phyloP scores from a whole-genome alignment of 495 filamentous ascomycete species.

The Thozetella sp. region DNA sequence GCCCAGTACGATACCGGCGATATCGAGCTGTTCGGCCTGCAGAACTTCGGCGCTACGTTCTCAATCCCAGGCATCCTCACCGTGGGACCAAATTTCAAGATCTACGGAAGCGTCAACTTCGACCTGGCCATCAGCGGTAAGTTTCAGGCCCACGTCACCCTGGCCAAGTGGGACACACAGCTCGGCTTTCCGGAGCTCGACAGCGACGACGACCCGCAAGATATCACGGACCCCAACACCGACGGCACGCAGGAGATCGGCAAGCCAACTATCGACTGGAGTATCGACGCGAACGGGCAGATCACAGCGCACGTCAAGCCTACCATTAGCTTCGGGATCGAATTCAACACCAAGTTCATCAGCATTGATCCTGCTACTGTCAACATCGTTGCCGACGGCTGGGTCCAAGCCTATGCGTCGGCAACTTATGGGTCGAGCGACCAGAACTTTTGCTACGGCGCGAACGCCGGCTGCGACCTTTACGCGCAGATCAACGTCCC shows the following conservation, averaged over 20 bases:
- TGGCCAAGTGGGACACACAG: too few relatives aligned
- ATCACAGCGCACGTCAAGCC: conserved; percentile 9
- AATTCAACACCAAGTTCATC: conserved; percentile 2
- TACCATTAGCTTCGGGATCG: conserved; percentile 2
- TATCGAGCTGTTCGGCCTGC: conserved; percentile 9
- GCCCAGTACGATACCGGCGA: conserved; percentile 1
- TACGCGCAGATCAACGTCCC: too few relatives aligned
- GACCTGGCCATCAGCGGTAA: conserved; percentile 7
- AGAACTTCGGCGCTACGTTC: conserved; percentile 26
- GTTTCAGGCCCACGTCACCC: background rate
- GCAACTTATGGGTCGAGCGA: too few relatives aligned
- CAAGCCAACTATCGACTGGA: background rate
- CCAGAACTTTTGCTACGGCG: too few relatives aligned
- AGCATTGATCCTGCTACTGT: background rate
- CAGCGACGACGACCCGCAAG: too few relatives aligned
- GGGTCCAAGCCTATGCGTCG: too few relatives aligned
- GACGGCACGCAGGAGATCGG: background rate
- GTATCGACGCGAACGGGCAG: background rate
- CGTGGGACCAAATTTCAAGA: conserved; percentile 30
- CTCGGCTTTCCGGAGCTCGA: too few relatives aligned
- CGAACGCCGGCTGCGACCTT: too few relatives aligned
- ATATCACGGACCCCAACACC: too few relatives aligned
- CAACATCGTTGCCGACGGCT: conserved; percentile 9
- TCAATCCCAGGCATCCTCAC: conserved; percentile 32
- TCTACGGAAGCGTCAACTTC: conserved; percentile 21